These are phyloP conservation scores for Vanderwaltozyma yarrowii DNA, from an alignment of 805 yeast genomes.

Conservation along the genomic window DNA sequence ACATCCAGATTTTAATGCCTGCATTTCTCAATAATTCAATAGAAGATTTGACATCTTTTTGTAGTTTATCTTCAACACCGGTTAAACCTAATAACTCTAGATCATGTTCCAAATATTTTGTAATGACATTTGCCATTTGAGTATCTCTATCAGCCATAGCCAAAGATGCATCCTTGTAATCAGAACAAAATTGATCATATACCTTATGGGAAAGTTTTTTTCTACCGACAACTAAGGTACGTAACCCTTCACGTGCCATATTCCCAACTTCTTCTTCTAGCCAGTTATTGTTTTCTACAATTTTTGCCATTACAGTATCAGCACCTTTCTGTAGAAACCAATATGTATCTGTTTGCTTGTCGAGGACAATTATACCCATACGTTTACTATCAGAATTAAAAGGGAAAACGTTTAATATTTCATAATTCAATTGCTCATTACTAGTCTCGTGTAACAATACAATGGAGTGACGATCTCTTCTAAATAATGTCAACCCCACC, in stretches of 20 bases:
- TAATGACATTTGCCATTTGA: conserved; percentile 57
- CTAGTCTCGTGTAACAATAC: conserved; percentile 54
- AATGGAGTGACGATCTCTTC: conserved; percentile 73
- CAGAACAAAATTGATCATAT: conserved; percentile 53
- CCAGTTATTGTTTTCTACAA: conserved; percentile 88
- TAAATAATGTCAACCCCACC: conserved; percentile 72
- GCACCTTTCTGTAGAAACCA: conserved; percentile 95
- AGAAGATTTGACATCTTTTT: conserved; percentile 81
- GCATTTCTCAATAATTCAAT: conserved; percentile 91
- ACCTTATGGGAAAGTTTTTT: conserved; percentile 48
- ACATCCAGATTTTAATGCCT: conserved; percentile 97
- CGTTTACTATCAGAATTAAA: conserved; percentile 92
- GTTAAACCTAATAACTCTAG: conserved; percentile 85
- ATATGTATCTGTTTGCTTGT: conserved; percentile 50
- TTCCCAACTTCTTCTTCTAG: conserved; percentile 93
- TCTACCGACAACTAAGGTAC: conserved; percentile 88
- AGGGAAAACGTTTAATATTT: conserved; percentile 78
- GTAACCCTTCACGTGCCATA: conserved; percentile 96
- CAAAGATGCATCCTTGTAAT: conserved; percentile 63
- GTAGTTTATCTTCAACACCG: conserved; percentile 95
- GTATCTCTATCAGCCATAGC: conserved; percentile 73
- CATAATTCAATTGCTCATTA: conserved; percentile 43
- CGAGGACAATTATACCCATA: conserved; percentile 83
- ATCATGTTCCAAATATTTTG: conserved; percentile 66
- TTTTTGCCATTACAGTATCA: conserved; percentile 80